Evolutionary conservation across 495 filamentous ascomycete genomes (phyloP).

Genomic region (Hypomontagnella submonticulosa): DNA sequence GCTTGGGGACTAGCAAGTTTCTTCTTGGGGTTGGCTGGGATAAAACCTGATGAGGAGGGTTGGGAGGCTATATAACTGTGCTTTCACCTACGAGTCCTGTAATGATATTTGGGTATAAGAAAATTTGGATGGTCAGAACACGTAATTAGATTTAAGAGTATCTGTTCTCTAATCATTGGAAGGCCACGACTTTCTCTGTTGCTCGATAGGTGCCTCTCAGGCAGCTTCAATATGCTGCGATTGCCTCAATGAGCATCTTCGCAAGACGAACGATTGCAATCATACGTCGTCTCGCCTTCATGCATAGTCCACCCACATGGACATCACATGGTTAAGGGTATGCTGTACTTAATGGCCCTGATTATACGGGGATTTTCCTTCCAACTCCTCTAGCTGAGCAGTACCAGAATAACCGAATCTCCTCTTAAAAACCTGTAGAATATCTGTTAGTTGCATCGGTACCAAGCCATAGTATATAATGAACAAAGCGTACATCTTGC

Average conservation of each 20-base stretch:
- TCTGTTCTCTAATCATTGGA: conserved; percentile 28
- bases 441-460: conserved; percentile 11
- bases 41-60: conserved; percentile 47
- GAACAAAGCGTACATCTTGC: conserved; percentile 82
- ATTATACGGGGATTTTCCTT: neutral
- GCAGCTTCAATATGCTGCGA: conserved; percentile 15
- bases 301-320: conserved; percentile 10
- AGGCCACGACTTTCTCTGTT: conserved; percentile 14
- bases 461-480: neutral
- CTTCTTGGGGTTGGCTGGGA: conserved; percentile 75
- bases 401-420: conserved; percentile 91
- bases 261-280: conserved; percentile 15
- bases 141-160: conserved; percentile 35
- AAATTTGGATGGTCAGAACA: conserved; percentile 5
- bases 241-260: conserved; percentile 10
- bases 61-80: conserved; percentile 44
- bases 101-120: conserved; percentile 11
- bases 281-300: conserved; percentile 18
- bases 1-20: conserved; percentile 86
- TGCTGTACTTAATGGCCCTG: conserved; percentile 3
- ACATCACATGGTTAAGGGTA: conserved; percentile 11
- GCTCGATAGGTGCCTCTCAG: conserved; percentile 15
- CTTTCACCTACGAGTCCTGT: conserved; percentile 19
- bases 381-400: conserved; percentile 71
- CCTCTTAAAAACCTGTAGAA: conserved; percentile 84